Conservation (phyloP, 2,329 filamentous ascomycete species). For the Aspergillus sp. region DNA sequence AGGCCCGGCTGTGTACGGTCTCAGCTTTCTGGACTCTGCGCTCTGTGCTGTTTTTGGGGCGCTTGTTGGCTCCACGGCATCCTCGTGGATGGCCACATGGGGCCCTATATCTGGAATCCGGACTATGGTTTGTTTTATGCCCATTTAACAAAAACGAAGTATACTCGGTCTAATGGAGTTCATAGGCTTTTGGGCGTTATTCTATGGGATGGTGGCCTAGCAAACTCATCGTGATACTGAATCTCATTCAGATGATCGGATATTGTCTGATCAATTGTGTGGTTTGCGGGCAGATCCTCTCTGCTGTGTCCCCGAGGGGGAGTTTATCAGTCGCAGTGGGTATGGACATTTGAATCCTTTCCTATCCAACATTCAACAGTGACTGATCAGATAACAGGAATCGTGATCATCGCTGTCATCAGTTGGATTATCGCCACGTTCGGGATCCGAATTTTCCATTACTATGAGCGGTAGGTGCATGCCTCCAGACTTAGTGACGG, state of each 20-base stretch:
- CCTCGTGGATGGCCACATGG: slow-evolving; percentile 63
- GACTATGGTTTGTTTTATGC: slow-evolving; percentile 50
- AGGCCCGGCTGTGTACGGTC: slow-evolving; percentile 57
- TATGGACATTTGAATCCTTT: slow-evolving; percentile 14
- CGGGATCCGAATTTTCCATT: slow-evolving; percentile 66
- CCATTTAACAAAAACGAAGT: not conserved
- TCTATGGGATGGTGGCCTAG: slow-evolving; percentile 66
- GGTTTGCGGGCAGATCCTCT: slow-evolving; percentile 67
- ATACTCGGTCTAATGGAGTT: slow-evolving; percentile 6
- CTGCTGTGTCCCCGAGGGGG: slow-evolving; percentile 60
- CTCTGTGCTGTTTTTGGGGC: slow-evolving; percentile 59
- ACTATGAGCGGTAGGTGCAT: slow-evolving; percentile 59
- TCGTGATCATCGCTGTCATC: slow-evolving; percentile 63
- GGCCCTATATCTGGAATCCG: slow-evolving; percentile 62
- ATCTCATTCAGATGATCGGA: slow-evolving; percentile 62
- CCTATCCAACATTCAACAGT: not conserved
- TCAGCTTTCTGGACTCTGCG: slow-evolving; percentile 59
- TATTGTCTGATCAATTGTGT: slow-evolving; percentile 65
- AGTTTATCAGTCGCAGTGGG: slow-evolving; percentile 64
- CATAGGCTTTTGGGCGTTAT: slow-evolving; percentile 57
- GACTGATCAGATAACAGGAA: slow-evolving; percentile 36
- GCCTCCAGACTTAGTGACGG: not conserved
- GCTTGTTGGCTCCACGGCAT: slow-evolving; percentile 54
- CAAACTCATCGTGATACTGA: slow-evolving; percentile 63
- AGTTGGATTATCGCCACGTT: slow-evolving; percentile 66